Evolutionary conservation across 2,329 filamentous ascomycete species (phyloP).

Genomic region (Hypoxylon sp.): DNA sequence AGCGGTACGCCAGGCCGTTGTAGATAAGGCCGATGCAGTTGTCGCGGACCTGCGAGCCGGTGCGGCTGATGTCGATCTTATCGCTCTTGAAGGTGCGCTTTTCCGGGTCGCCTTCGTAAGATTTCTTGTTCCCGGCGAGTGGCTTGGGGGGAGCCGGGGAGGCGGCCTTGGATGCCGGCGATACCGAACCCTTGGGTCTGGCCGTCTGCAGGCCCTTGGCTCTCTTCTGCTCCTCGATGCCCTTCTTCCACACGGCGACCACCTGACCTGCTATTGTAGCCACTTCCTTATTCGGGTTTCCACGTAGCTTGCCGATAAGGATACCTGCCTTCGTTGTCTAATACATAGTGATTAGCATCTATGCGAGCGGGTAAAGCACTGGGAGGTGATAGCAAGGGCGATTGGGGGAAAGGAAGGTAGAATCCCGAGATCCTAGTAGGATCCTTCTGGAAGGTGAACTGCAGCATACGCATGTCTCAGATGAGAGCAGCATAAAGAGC

Average conservation of each 20-base stretch:
- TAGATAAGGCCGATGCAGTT: conserved; percentile 92
- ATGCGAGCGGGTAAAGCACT: conserved; percentile 1
- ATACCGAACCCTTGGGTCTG: conserved; percentile 64
- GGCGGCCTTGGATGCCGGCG: conserved; percentile 60
- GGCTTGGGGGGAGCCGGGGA: conserved; percentile 60
- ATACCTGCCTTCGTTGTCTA: conserved; percentile 91
- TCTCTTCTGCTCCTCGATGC: conserved; percentile 75
- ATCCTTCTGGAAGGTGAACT: not conserved
- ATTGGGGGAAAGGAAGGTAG: conserved; percentile 2
- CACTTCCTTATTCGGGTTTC: conserved; percentile 86
- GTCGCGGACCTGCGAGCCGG: conserved; percentile 80
- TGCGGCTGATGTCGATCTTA: conserved; percentile 81
- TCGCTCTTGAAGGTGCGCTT: conserved; percentile 88
- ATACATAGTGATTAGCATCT: conserved; percentile 26
- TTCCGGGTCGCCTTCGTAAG: conserved; percentile 75
- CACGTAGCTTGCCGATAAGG: conserved; percentile 82
- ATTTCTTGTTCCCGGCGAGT: conserved; percentile 62
- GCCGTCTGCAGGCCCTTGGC: conserved; percentile 56
- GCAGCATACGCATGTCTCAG: conserved; percentile 22
- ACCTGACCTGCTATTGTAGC: conserved; percentile 82
- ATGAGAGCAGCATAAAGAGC: not conserved
- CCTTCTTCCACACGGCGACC: conserved; percentile 87
- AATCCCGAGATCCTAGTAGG: not conserved
- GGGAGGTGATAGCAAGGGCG: not conserved
- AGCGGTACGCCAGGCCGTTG: conserved; percentile 83